A percentile compares a stretch with the other conserved stretches of the same genome.
Conservation (phyloP, 1,139 yeast genomes). For the Geotrichum reessii region DNA sequence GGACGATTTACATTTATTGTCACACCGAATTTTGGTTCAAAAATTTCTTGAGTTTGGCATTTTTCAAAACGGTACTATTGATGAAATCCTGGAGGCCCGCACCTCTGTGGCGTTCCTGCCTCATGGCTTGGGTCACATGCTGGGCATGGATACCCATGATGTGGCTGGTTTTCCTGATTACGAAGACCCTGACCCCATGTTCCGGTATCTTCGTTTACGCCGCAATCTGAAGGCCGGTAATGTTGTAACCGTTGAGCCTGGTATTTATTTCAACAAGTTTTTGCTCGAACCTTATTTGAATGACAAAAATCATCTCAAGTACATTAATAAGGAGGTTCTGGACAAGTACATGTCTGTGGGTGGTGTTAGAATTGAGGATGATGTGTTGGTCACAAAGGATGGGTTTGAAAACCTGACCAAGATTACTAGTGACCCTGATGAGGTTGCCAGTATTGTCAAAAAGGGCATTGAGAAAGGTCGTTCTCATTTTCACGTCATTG, state of each 20-base stretch:
- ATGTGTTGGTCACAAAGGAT: slow-evolving; percentile 64
- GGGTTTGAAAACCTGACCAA: slow-evolving; percentile 80
- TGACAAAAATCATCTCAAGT: slow-evolving; percentile 53
- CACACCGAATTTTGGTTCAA: slow-evolving; percentile 71
- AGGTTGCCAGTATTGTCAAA: slow-evolving; percentile 69
- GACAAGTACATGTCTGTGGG: slow-evolving; percentile 83
- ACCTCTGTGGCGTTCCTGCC: slow-evolving; percentile 81
- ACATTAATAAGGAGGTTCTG: slow-evolving; percentile 58
- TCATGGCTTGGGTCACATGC: slow-evolving; percentile 88
- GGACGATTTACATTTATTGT: slow-evolving; percentile 77
- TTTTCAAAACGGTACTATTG: slow-evolving; percentile 57
- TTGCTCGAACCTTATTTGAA: slow-evolving; percentile 61
- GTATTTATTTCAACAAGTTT: slow-evolving; percentile 82
- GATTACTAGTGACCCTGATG: slow-evolving; percentile 78
- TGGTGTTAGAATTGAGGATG: slow-evolving; percentile 95
- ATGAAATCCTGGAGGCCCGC: slow-evolving; percentile 64
- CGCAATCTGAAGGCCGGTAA: slow-evolving; percentile 65
- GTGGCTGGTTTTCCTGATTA: slow-evolving; percentile 86
- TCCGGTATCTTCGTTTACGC: slow-evolving; percentile 73
- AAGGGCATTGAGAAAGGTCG: slow-evolving; percentile 62
- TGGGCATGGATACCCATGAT: slow-evolving; percentile 96
- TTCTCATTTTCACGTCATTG: slow-evolving; percentile 57
- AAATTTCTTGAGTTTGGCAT: slow-evolving; percentile 71
- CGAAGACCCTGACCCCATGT: slow-evolving; percentile 70
- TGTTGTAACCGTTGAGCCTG: slow-evolving; percentile 95